Base-by-base conservation (phyloP, 2,329 filamentous ascomycete genomes). In the Intubia oerlemansii region DNA sequence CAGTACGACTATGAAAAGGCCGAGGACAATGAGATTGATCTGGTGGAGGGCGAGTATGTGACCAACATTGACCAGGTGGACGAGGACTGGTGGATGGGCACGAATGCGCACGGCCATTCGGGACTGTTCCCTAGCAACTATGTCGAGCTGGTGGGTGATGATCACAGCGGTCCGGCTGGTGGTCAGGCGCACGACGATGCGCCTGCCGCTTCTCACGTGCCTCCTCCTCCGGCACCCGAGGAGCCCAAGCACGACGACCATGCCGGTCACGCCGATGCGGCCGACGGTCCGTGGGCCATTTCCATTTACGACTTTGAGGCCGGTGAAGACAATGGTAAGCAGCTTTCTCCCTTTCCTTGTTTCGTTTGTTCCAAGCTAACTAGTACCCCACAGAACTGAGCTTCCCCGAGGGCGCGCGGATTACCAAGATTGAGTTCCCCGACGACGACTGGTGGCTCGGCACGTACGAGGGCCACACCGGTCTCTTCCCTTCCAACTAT, bases 391-490 rank as follows among this genome's bases (percentile, higher is more conserved):
- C 41, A 70, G 65, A 70, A 41, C 44, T 70, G 37, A 82, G 75
- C 47, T 98, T 98, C 56, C 80, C 81, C 3, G 88, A 98, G 44
- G 75, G 77, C 17, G 85, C 78, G 22, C 81, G 59, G 37, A 75
- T 98, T 41, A 76, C 66, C 17, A 65, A 76, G 44, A 57, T 98
- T 38, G 80, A 93, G 56, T 95, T 95, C 52, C 88, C 88, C 3
- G 88, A 95, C 43, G 85, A 95, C 39, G 88, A 98, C 47, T 98
- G 88, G 88, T 98, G 88, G 88, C 77, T 85, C 42, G 88, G 88
- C 33, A 70, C 78, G 43, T 90, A 76, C 50, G 62, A 71, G 16
- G 82, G 82, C 28, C 65, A 73, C 33, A 65, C 66, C 17, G 88
- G 88, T 36, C 62, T 98, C 25, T 98, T 98, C 66, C 71, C 71